A percentile compares a stretch with the other conserved stretches of the same genome.
Conservation (phyloP, 495 filamentous ascomycete genomes). For the Pseudotulostoma volvatum region DNA sequence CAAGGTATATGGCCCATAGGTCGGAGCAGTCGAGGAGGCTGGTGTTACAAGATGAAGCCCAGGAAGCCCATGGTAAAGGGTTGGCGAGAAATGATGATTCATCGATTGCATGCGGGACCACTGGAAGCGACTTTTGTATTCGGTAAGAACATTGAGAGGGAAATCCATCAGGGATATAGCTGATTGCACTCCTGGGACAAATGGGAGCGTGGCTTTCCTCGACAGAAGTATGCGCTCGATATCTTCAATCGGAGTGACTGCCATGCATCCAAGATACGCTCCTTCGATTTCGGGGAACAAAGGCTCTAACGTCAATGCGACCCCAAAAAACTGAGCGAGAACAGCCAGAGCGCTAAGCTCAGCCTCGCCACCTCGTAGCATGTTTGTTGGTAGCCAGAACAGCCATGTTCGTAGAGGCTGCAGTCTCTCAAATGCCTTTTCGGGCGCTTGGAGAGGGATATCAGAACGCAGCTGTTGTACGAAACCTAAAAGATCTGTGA, state of each 20-base stretch:
- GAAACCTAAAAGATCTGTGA: constrained; percentile 68
- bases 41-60: constrained; percentile 24
- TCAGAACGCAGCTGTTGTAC: constrained; percentile 61
- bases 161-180: constrained; percentile 23
- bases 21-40: constrained; percentile 23
- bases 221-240: constrained; percentile 42
- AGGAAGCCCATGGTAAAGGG: constrained; percentile 21
- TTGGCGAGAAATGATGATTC: constrained; percentile 25
- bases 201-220: constrained; percentile 20
- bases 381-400: constrained; percentile 76
- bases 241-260: constrained; percentile 59
- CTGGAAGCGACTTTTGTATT: constrained; percentile 20
- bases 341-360: constrained; percentile 34
- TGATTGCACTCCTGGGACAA: constrained; percentile 20
- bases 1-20: constrained; percentile 26
- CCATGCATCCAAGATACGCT: constrained; percentile 66
- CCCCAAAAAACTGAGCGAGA: constrained; percentile 81
- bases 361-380: constrained; percentile 39
- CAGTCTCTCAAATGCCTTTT: constrained; percentile 75
- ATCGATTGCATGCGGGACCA: constrained; percentile 23
- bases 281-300: constrained; percentile 83
- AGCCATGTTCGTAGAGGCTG: constrained; percentile 79
- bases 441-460: constrained; percentile 52
- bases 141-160: constrained; percentile 20
- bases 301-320: constrained; percentile 71